These are phyloP conservation scores for Scheffersomyces parashehatae DNA, from an alignment of 1,139 yeast species.

Conservation along the genomic window DNA sequence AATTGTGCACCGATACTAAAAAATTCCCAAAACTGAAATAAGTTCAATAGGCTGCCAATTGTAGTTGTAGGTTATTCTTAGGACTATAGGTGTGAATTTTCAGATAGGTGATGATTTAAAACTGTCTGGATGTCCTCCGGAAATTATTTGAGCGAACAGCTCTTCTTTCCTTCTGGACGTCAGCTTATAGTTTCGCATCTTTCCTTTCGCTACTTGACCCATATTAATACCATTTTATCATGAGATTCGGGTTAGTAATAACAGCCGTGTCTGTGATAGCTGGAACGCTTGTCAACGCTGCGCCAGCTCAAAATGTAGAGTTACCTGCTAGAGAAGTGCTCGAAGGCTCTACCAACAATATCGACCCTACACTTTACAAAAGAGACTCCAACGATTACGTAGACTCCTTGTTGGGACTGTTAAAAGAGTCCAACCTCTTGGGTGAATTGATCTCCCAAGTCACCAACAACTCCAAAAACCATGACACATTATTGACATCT, in stretches of 20 bases:
- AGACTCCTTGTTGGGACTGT: slow-evolving; percentile 13
- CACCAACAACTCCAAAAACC: slow-evolving; percentile 13
- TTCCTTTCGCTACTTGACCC: neutral
- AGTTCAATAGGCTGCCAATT: slow-evolving; percentile 11
- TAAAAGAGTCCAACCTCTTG: slow-evolving; percentile 15
- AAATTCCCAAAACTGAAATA: slow-evolving; percentile 6
- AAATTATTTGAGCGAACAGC: neutral
- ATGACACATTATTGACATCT: slow-evolving; percentile 13
- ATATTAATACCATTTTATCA: neutral
- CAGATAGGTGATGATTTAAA: too few species aligned
- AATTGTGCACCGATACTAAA: neutral
- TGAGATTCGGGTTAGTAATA: neutral
- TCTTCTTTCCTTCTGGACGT: slow-evolving; percentile 1
- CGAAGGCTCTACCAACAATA: slow-evolving; percentile 3
- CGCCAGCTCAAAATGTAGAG: slow-evolving; percentile 1
- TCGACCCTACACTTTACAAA: slow-evolving; percentile 5
- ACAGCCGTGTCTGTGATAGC: slow-evolving; percentile 2
- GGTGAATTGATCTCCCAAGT: slow-evolving; percentile 18
- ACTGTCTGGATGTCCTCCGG: too few species aligned
- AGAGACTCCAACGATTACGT: slow-evolving; percentile 15
- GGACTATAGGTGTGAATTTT: neutral
- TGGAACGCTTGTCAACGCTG: slow-evolving; percentile 3
- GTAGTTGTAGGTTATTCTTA: neutral
- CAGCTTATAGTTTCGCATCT: slow-evolving; percentile 1
- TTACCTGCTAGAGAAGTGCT: neutral